phyloP scores from a whole-genome alignment of 1,284 basidiomycete species.

The Trichosporon sp. region DNA sequence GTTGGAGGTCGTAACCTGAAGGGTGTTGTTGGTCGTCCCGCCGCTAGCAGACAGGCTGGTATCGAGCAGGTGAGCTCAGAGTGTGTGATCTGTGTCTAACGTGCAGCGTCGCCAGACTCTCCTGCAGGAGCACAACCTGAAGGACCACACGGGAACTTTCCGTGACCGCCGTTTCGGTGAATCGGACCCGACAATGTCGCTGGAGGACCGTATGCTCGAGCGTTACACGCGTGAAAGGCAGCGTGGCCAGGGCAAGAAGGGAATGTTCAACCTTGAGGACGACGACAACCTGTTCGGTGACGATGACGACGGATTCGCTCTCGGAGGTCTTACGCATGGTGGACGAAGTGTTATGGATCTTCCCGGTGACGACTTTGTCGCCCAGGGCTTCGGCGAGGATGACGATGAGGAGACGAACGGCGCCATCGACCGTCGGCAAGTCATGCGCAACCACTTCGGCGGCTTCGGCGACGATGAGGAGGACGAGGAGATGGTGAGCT shows the following conservation, averaged over 20 bases:
- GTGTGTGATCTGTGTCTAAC: background rate
- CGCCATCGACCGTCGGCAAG: slow-evolving; percentile 68
- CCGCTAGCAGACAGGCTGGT: slow-evolving; percentile 82
- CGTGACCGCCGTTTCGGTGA: slow-evolving; percentile 96
- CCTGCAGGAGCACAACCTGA: slow-evolving; percentile 75
- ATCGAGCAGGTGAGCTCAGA: slow-evolving; percentile 73
- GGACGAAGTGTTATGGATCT: slow-evolving; percentile 78
- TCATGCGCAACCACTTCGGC: slow-evolving; percentile 76
- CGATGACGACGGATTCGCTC: slow-evolving; percentile 46
- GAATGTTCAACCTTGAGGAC: slow-evolving; percentile 80
- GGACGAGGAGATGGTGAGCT: slow-evolving; percentile 57
- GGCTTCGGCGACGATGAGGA: slow-evolving; percentile 71
- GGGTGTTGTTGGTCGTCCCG: slow-evolving; percentile 79
- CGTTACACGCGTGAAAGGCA: slow-evolving; percentile 86
- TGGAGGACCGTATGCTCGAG: slow-evolving; percentile 96
- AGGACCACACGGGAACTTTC: slow-evolving; percentile 81
- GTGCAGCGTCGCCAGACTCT: slow-evolving; percentile 78
- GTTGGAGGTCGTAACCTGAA: slow-evolving; percentile 84
- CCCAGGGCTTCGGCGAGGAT: slow-evolving; percentile 70
- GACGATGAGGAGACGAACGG: slow-evolving; percentile 71
- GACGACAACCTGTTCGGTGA: slow-evolving; percentile 68
- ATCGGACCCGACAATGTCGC: slow-evolving; percentile 82
- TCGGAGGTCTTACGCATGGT: slow-evolving; percentile 77
- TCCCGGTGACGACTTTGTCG: slow-evolving; percentile 76
- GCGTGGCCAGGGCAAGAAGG: slow-evolving; percentile 67